Base-by-base conservation (phyloP, 2,329 filamentous ascomycete genomes). In the Ilyonectria destructans region DNA sequence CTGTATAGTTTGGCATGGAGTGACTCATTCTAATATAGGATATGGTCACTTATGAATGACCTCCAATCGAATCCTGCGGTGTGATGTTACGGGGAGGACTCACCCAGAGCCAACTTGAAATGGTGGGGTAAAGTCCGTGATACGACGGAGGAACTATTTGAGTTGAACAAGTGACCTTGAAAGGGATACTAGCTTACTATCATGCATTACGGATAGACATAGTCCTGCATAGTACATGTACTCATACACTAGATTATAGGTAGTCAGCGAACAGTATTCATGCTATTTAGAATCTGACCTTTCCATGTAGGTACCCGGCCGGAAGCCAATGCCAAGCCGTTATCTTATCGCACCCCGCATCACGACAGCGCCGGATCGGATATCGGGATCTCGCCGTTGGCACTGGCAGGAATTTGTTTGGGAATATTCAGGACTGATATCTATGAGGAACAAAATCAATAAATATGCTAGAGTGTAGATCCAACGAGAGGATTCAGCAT, bases 291-390 rank as follows among this genome's bases (percentile, higher is more conserved):
- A 54, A 19, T 54, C 31, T 37, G 31, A 54, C 51, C 3, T 23
- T 1, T 5, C 17, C 21, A 21, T 19, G 17, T 40, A 43, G 31
- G n/a, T 54, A 21, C 19, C 19, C n/a, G 12, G 31, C n/a, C 8
- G 6, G 49, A 33, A 52, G 10, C 29, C 31, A 33, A n/a, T 13
- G 6, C n/a, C 51, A 2, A 9, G 5, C 13, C 51, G n/a, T 54
- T 37, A 54, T 35, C 51, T 54, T 35, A 54, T 54, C 29, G 35
- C 51, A 54, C 51, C 51, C 51, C 51, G 51, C 51, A 54, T 15
- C 31, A 54, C 17, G 3, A 54, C n/a, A 12, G 33, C 29, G 15
- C n/a, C n/a, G 9, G 29, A 15, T 35, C 51, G 31, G 29, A 54
- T 35, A 35, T 31, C 51, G 51, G 29, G 35, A 54, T 33, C n/a